A percentile compares a stretch with the other conserved stretches of the same genome.
Evolutionary conservation across 2,329 filamentous ascomycete genomes (phyloP).

Genomic region (Dryadomyces sulphureus): DNA sequence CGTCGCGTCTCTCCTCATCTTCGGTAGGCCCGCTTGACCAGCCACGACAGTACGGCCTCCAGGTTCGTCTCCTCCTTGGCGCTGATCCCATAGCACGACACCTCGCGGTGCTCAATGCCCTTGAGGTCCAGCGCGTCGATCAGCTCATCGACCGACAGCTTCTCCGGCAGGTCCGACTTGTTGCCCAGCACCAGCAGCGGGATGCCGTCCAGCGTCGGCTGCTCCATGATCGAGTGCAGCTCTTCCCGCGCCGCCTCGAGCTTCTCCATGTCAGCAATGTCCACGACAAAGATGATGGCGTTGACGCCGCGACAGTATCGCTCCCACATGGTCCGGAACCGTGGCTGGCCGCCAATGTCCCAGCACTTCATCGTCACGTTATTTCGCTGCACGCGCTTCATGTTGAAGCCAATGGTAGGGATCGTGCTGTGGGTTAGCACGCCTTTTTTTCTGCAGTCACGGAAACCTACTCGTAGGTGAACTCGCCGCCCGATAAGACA

Average conservation of each 20-base stretch:
- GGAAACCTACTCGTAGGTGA: constrained; percentile 81
- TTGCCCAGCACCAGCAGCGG: constrained; percentile 90
- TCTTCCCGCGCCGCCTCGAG: constrained; percentile 82
- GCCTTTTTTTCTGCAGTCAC: neutral
- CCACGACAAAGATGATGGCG: constrained; percentile 96
- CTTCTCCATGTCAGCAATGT: constrained; percentile 73
- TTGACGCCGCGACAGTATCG: constrained; percentile 95
- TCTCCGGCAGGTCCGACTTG: constrained; percentile 89
- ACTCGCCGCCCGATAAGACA: constrained; percentile 92
- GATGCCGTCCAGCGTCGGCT: constrained; percentile 74
- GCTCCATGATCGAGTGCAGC: constrained; percentile 75
- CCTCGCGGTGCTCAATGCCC: constrained; percentile 77
- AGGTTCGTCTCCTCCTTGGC: constrained; percentile 98
- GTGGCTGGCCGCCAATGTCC: constrained; percentile 93
- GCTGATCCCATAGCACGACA: constrained; percentile 97
- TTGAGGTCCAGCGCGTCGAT: constrained; percentile 89
- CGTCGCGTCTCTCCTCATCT: constrained; percentile 32
- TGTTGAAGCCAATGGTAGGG: constrained; percentile 97
- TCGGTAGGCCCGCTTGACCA: constrained; percentile 69
- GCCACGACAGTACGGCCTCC: constrained; percentile 89
- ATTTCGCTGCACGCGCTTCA: constrained; percentile 94
- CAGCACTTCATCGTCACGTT: constrained; percentile 98
- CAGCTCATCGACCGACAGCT: constrained; percentile 83
- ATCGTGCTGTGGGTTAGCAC: constrained; percentile 55
- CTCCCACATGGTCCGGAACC: constrained; percentile 99